Evolutionary conservation across 2,329 filamentous ascomycete genomes (phyloP), one percentile per base, ranked within the genome.

Genomic region (Didymella arachidicola): DNA sequence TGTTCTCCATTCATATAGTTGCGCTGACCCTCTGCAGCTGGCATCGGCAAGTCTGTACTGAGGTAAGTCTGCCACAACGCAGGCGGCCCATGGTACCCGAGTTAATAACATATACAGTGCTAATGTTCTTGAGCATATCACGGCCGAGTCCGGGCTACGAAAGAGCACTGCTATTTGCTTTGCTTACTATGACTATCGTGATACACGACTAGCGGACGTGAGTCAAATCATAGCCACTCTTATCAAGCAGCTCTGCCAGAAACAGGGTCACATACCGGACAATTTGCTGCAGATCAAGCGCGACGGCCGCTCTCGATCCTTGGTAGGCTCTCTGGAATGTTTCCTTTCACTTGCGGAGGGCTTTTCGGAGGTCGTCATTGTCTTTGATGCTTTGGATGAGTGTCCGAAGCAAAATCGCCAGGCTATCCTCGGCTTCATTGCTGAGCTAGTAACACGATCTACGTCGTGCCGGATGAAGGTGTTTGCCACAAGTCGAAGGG

Each of bases 11-110:
- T 26, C 11, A 26, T 6, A 7, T 22, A 11, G 18, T 27, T 36
- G 2, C 27, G 36, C 59, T 66, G 26, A 66, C 39, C 11, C 48
- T n/a, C 25, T 47, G 12, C 18, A 69, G 66, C 66, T 59, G 67
- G 66, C 7, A 64, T 64, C n/a, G 65, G 67, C 12, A 70, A 68
- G 41, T 66, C 64, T 30, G 63, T 68, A 1, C 66, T 68, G 30
- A 30, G 27, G 27, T 10, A 30, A 30, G 27, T 30, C 27, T 10
- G 27, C 27, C 27, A 6, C 10, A 10, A 30, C n/a, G n/a, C 27
- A 30, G 27, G 5, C 27, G 27, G 10, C 52, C 60, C 64, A 64
- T 54, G 58, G 49, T 44, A 18, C 22, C 53, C 11, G 47, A 5
- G 27, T 10, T 30, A 10, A 30, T 30, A 6, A 5, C 6, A 30